Evolutionary conservation across 2,329 filamentous ascomycete species (phyloP), one percentile per base, ranked within the genome.

Genomic region (Stemphylium lycopersici): DNA sequence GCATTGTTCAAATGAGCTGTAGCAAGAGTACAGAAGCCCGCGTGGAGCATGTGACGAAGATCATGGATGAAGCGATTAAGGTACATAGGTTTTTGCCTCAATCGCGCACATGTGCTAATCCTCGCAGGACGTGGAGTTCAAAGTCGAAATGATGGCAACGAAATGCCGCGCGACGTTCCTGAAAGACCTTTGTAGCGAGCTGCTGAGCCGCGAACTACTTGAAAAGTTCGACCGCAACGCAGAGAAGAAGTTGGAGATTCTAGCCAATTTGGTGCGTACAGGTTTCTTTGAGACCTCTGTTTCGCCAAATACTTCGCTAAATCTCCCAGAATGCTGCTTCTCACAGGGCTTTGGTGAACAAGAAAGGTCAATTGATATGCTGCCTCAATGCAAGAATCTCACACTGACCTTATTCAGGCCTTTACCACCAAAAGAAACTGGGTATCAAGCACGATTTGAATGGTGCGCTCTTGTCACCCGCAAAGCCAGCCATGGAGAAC

Each of bases 1-100:
- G 39, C 38, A 57, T 48, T 1, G 48, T 71, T 2, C 37, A 63
- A 29, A 65, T 69, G 40, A 62, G 59, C 1, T 63, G 54, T 45
- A 65, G 53, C 15, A 54, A 39, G 5, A 55, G 54, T 1, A 67
- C 53, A 3, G 12, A 62, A 5, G 51, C 52, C 10, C 39, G 65
- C 1, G 55, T 55, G n/a, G 47, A 68, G 0, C 49, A 64, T 7
- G 38, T 70, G 2, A 48, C 40, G 0, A 16, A 26, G 6, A 62
- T 57, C n/a, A 38, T 68, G 10, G 10, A 52, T 2, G 34, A 52
- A 5, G 8, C 53, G 6, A 46, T 45, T 5, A 12, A 38, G 6
- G 59, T 65, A 58, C 2, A 36, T 49, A n/a, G 11, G 12, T 7
- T 40, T 3, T 5, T 29, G 8, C 15, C 3, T 3, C 1, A 12